A percentile compares a stretch with the other conserved stretches of the same genome.
These are phyloP conservation scores for Ceratobasidium papillatum DNA, from an alignment of 1,284 basidiomycete species.

Conservation along the genomic window DNA sequence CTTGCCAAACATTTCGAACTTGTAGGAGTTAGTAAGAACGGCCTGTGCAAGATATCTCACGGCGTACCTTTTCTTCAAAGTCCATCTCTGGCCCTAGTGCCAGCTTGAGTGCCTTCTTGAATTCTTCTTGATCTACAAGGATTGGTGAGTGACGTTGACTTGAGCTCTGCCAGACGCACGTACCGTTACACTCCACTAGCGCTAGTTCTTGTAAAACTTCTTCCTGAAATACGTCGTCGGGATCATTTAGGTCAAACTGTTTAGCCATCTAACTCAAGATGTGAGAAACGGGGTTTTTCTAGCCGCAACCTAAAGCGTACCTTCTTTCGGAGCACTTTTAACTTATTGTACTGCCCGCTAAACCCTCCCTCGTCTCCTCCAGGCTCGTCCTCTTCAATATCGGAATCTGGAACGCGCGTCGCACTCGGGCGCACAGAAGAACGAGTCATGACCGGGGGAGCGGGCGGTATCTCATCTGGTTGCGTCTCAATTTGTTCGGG, in stretches of 20 bases:
- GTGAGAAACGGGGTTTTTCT: background rate
- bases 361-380: background rate
- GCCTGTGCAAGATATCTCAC: background rate
- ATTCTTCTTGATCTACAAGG: slow-evolving; percentile 23
- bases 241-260: slow-evolving; percentile 13
- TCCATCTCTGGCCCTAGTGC: slow-evolving; percentile 6
- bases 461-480: background rate
- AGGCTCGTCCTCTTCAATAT: slow-evolving; percentile 7
- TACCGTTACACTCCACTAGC: slow-evolving; percentile 20
- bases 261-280: background rate
- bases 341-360: background rate
- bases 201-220: slow-evolving; percentile 37
- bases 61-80: slow-evolving; percentile 22
- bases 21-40: background rate
- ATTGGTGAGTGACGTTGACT: background rate
- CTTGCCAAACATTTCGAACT: slow-evolving; percentile 31
- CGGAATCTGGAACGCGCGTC: background rate
- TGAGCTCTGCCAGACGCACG: background rate
- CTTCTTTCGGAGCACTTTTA: slow-evolving; percentile 21
- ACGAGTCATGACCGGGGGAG: background rate
- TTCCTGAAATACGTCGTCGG: slow-evolving; percentile 31
- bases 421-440: background rate
- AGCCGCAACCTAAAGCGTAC: background rate
- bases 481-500: slow-evolving; percentile 34
- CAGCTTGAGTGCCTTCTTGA: slow-evolving; percentile 9